phyloP scores from a whole-genome alignment of 2,329 filamentous ascomycete species.

The Hyphodiscus sp. region DNA sequence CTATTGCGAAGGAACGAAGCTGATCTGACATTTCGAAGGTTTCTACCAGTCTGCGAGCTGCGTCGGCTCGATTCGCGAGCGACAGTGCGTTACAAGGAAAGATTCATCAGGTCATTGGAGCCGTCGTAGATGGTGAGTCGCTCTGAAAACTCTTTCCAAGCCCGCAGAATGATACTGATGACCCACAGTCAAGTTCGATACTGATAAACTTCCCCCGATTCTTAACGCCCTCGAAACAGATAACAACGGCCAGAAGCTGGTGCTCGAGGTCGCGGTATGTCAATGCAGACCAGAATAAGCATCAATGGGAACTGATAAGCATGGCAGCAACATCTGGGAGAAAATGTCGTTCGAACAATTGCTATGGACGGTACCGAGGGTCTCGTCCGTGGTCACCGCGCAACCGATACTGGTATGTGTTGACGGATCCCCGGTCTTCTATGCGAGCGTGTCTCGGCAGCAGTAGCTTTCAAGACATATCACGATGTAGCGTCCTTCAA shows the following conservation, averaged over 20 bases:
- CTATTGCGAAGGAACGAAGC: too few relatives aligned
- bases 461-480: too few relatives aligned
- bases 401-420: slow-evolving; percentile 63
- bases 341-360: slow-evolving; percentile 99
- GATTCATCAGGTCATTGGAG: slow-evolving; percentile 88
- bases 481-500: too few relatives aligned
- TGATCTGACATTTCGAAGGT: slow-evolving; percentile 4
- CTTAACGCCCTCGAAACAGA: slow-evolving; percentile 90
- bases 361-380: slow-evolving; percentile 99
- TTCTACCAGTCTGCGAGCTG: slow-evolving; percentile 49
- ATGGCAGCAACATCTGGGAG: slow-evolving; percentile 92
- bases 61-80: slow-evolving; percentile 46
- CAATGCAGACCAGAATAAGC: slow-evolving; percentile 14
- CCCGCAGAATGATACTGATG: background rate
- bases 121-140: slow-evolving; percentile 89
- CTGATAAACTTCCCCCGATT: slow-evolving; percentile 88
- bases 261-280: slow-evolving; percentile 92
- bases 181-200: slow-evolving; percentile 85
- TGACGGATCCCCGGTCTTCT: too few relatives aligned
- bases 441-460: too few relatives aligned
- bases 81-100: slow-evolving; percentile 55
- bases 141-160: slow-evolving; percentile 33
- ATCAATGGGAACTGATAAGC: slow-evolving; percentile 32
- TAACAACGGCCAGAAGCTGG: slow-evolving; percentile 90
- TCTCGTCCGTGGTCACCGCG: slow-evolving; percentile 88